Base-by-base conservation (phyloP, 495 filamentous ascomycete species). In the Podospora bellae-mahoneyi region DNA sequence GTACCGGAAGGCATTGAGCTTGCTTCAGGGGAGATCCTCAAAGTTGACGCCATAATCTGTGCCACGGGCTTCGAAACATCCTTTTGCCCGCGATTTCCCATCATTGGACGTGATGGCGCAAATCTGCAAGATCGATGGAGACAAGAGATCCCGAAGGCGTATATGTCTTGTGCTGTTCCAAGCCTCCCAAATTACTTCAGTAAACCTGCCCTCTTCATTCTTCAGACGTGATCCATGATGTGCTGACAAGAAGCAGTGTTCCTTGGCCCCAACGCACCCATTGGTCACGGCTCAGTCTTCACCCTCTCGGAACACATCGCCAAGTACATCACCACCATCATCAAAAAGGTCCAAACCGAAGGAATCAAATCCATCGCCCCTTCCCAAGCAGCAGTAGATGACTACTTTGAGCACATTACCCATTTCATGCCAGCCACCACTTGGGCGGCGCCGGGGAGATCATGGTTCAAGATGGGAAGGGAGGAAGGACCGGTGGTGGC, bases 41-140 rank as follows among this genome's bases (percentile, higher is more conserved):
- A 85, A 62, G 82, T 87, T 3, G 88, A 91, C 68, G 82, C 82
- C 7, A 82, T 89, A n/a, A 83, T 93, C 70, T 92, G 90, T 73
- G 85, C 90, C 3, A 93, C 90, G 0, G 90, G 90, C 5, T 90
- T 89, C 58, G 86, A 91, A 65, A 78, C 75, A 5, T 86, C 88
- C 20, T 85, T 89, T 68, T 77, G 81, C 13, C 88, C 88, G 0
- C 84, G 85, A 4, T 91, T 90, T 69, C 83, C 86, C 3, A 80
- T 90, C 65, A 77, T 86, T 20, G 84, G 85, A 16, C 78, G 84
- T 60, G 77, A 82, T 6, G 79, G 87, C 9, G 15, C 3, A 16
- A 82, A 84, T 62, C 73, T 84, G 56, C 81, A 84, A 64, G 78
- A 83, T 30, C 68, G 20, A 16, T 80, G 81, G 77, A 70, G 59